Conservation (phyloP, 2,329 filamentous ascomycete genomes). For the Cytospora piceae region DNA sequence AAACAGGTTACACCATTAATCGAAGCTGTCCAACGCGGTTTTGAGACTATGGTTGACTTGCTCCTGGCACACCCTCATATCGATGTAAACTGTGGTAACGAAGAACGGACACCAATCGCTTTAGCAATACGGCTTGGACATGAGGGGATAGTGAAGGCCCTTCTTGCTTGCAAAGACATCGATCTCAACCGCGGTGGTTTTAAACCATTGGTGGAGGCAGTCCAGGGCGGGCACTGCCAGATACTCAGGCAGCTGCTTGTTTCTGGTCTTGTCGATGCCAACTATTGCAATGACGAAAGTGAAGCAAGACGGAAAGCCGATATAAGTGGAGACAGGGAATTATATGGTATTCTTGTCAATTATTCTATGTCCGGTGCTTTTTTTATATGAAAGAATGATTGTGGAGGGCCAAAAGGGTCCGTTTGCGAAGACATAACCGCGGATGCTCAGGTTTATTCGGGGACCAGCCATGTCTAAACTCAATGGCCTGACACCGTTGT, state of each 20-base stretch:
- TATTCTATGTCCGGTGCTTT: no score
- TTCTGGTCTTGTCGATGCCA: not conserved
- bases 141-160: not conserved
- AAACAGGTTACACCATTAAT: not conserved
- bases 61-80: not conserved
- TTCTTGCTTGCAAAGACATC: not conserved
- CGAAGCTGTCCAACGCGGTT: not conserved
- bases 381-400: no score
- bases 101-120: not conserved
- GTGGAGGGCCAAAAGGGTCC: no score
- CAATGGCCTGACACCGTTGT: no score
- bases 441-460: no score
- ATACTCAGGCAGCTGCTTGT: not conserved
- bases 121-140: not conserved
- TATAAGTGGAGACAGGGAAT: no score
- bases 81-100: not conserved
- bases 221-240: not conserved
- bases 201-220: not conserved
- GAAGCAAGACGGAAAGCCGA: not conserved
- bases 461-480: no score
- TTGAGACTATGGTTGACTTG: not conserved
- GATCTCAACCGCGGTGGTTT: not conserved
- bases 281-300: not conserved
- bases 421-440: no score
- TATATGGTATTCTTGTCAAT: no score